phyloP scores from a whole-genome alignment of 129 eudicot species.

The sunflower (Helianthus annuus) region DNA sequence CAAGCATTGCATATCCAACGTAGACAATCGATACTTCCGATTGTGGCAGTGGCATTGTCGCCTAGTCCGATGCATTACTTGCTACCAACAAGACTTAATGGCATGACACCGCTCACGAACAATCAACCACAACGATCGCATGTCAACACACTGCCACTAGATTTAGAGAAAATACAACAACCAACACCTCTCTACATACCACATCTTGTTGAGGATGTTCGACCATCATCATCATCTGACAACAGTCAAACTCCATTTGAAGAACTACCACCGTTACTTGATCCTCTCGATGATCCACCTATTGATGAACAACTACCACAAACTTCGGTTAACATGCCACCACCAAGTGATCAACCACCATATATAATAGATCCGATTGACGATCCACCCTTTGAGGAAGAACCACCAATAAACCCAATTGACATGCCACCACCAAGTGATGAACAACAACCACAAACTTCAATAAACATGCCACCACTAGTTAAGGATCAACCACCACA shows the following conservation, averaged over 20 bases:
- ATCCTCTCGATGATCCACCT: background rate
- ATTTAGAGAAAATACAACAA: no score
- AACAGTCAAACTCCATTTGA: background rate
- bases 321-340: background rate
- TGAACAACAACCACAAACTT: constrained; percentile 5
- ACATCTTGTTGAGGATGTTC: background rate
- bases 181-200: background rate
- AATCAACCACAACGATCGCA: constrained; percentile 15
- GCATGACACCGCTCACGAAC: background rate
- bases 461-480: background rate
- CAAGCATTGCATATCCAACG: background rate
- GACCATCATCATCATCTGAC: constrained; percentile 10
- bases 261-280: background rate
- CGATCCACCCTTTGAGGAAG: background rate
- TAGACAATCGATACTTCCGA: constrained; percentile 21
- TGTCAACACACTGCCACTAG: no score
- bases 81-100: constrained; percentile 16
- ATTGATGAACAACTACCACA: background rate
- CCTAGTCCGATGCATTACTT: background rate
- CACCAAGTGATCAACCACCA: background rate
- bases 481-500: background rate
- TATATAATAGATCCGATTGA: background rate
- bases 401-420: background rate
- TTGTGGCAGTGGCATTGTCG: constrained; percentile 13
- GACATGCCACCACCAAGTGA: background rate